These are phyloP conservation scores for Teratosphaeria destructans DNA, from an alignment of 2,329 filamentous ascomycete species.

Conservation along the genomic window DNA sequence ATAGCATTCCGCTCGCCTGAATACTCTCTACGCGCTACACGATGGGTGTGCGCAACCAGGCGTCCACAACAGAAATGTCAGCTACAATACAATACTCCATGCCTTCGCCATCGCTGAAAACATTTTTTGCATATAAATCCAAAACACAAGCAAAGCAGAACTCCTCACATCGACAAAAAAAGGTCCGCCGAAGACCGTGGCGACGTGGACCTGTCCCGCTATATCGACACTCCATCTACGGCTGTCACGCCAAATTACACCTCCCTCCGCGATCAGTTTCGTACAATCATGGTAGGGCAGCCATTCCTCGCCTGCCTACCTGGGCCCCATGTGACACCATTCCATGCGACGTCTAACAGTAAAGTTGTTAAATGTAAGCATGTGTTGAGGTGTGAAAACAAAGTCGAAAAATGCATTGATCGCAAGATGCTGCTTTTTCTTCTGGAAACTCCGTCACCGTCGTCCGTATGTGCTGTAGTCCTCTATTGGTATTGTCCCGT, in stretches of 20 bases:
- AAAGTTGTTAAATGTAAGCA: no score
- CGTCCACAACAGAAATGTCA: neutral
- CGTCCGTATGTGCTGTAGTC: neutral
- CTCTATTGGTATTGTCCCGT: slow-evolving; percentile 31
- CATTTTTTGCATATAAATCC: neutral
- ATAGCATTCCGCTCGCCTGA: neutral
- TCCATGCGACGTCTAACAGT: neutral
- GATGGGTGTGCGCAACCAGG: neutral
- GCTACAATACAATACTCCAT: neutral
- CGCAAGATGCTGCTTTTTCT: neutral
- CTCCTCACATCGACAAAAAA: neutral
- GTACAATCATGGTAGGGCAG: neutral
- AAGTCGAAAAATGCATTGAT: neutral
- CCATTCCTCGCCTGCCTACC: neutral
- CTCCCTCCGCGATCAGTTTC: neutral
- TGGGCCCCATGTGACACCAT: neutral
- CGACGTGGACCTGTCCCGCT: neutral
- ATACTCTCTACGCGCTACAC: neutral
- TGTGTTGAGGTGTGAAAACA: neutral
- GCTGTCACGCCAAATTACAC: neutral
- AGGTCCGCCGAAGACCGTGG: neutral
- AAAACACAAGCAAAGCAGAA: neutral
- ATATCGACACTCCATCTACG: neutral
- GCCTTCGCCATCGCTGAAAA: neutral
- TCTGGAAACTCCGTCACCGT: neutral